A percentile compares a stretch with the other conserved stretches of the same genome.
Evolutionary conservation across 768 basidiomycete genomes (phyloP).

Genomic region (Xerocomellus amylosporus): DNA sequence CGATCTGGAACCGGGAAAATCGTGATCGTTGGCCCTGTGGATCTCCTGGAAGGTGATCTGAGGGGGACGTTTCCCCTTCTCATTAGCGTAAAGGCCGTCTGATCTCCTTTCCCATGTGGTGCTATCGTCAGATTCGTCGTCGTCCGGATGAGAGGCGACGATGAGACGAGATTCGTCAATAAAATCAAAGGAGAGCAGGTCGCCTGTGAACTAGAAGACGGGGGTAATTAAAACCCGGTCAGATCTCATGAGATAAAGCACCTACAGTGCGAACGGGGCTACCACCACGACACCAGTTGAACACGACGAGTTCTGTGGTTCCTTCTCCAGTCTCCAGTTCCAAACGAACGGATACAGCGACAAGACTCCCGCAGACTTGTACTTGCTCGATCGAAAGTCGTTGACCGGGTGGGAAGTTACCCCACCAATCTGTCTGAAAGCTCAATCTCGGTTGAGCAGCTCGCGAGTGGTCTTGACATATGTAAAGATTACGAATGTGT

Average conservation of each 20-base stretch:
- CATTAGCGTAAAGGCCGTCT: constrained; percentile 32
- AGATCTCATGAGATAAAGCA: neutral
- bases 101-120: constrained; percentile 26
- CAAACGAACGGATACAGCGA: constrained; percentile 28
- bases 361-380: constrained; percentile 26
- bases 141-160: constrained; percentile 31
- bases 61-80: constrained; percentile 33
- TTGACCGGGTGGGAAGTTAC: constrained; percentile 30
- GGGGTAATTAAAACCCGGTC: neutral
- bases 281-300: constrained; percentile 30
- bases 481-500: constrained; percentile 54
- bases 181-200: constrained; percentile 32
- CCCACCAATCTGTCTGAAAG: constrained; percentile 37
- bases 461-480: constrained; percentile 52
- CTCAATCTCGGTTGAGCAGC: constrained; percentile 32
- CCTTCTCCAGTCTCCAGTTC: constrained; percentile 34
- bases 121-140: constrained; percentile 33
- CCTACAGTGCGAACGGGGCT: constrained; percentile 29
- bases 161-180: constrained; percentile 25
- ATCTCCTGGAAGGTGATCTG: constrained; percentile 28
- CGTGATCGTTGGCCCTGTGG: constrained; percentile 6
- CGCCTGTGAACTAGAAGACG: constrained; percentile 24
- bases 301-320: constrained; percentile 29
- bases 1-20: constrained; percentile 17
- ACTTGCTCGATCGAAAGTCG: constrained; percentile 31